Base-by-base conservation (phyloP, 2,329 filamentous ascomycete genomes). In the Dryadomyces quercus-mongolicae region DNA sequence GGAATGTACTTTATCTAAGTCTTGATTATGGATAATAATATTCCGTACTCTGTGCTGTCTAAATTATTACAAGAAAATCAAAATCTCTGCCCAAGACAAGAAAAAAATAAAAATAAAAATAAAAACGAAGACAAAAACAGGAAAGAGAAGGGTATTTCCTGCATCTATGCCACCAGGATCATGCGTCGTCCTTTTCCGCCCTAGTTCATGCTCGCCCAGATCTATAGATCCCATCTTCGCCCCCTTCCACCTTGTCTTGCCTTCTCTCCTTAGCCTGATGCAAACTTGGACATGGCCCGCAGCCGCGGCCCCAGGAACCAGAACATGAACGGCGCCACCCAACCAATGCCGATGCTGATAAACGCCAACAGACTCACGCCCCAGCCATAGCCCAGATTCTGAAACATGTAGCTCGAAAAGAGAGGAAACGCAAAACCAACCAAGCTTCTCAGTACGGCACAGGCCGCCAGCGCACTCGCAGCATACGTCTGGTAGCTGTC, bases 201-300 rank as follows among this genome's bases (percentile, higher is more conserved):
- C 4, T 31, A 4, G 4, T 31, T 31, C 25, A 8, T n/a, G n/a
- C n/a, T n/a, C n/a, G n/a, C n/a, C n/a, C n/a, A n/a, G n/a, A n/a
- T 31, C 25, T 31, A 31, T 31, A 31, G 8, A 31, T 8, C 25
- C 8, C 25, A 31, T 31, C 25, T 31, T n/a, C n/a, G n/a, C n/a
- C n/a, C n/a, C n/a, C n/a, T n/a, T n/a, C n/a, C n/a, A n/a, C n/a
- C n/a, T n/a, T n/a, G n/a, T n/a, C n/a, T n/a, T n/a, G n/a, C n/a
- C n/a, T n/a, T 31, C 25, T 31, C 25, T 31, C 25, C 25, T 50
- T n/a, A 40, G 10, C 48, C 48, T 4, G 48, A 50, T 2, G 48
- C 34, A 50, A 40, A 50, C 15, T 50, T 40, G 48, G 48, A 50
- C 48, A 50, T 40, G 34, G 48, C 48, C n/a, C 34, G 34, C 48